phyloP scores from a whole-genome alignment of 495 filamentous ascomycete genomes.

The Penicillium tannophilum region DNA sequence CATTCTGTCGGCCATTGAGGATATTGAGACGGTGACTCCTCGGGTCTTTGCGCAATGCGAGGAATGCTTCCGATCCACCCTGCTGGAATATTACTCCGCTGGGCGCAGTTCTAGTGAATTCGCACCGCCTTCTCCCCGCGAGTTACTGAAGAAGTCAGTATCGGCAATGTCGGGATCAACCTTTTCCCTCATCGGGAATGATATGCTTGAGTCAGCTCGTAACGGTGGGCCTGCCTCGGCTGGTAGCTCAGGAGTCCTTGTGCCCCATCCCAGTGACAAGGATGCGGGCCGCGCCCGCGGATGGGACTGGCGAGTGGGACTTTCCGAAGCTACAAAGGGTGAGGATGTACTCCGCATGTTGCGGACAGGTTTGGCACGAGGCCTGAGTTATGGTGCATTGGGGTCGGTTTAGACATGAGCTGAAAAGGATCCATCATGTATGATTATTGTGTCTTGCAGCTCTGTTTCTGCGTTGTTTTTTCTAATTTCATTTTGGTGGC shows the following conservation, averaged over 20 bases:
- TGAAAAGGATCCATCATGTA: slow-evolving; percentile 14
- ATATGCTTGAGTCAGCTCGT: slow-evolving; percentile 59
- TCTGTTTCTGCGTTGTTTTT: background rate
- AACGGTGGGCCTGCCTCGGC: slow-evolving; percentile 43
- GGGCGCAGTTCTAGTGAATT: slow-evolving; percentile 45
- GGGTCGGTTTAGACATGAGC: slow-evolving; percentile 27
- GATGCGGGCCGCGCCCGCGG: slow-evolving; percentile 52
- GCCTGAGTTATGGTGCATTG: slow-evolving; percentile 41
- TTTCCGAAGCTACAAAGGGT: slow-evolving; percentile 58
- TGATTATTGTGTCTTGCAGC: slow-evolving; percentile 12
- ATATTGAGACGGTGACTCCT: slow-evolving; percentile 73
- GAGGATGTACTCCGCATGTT: slow-evolving; percentile 70
- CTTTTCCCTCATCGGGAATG: slow-evolving; percentile 72
- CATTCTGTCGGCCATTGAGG: slow-evolving; percentile 79
- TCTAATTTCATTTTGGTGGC: background rate
- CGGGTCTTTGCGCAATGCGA: slow-evolving; percentile 70
- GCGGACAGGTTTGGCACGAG: slow-evolving; percentile 72
- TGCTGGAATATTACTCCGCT: slow-evolving; percentile 51
- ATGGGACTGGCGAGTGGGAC: slow-evolving; percentile 82
- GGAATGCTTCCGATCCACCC: slow-evolving; percentile 62
- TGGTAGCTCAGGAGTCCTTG: slow-evolving; percentile 56
- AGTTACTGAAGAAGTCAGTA: slow-evolving; percentile 68
- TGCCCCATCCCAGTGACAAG: slow-evolving; percentile 43
- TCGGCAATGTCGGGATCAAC: slow-evolving; percentile 55
- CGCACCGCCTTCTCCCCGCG: slow-evolving; percentile 56